Base-by-base conservation (phyloP, 2,329 filamentous ascomycete species). In the Periconia sp. region DNA sequence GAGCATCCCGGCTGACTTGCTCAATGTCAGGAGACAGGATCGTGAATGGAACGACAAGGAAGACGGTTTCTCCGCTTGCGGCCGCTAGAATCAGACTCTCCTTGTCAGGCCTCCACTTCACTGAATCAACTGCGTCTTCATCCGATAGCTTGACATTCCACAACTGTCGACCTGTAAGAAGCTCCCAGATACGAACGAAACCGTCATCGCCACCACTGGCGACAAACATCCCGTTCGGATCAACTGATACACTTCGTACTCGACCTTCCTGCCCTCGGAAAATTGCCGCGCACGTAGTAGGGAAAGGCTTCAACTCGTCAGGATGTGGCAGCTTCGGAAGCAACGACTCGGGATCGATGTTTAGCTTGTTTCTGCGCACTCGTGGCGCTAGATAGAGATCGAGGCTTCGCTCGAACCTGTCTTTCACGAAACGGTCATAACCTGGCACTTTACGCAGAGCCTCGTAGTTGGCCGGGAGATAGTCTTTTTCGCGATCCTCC, bases 121-220 rank as follows among this genome's bases (percentile, higher is more conserved):
- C 89, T 22, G 85, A 82, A 63, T 94, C 89, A 50, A 99, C 88
- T 6, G 91, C 82, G 28, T 95, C 84, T 13, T 83, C 87, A 35
- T 83, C 82, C 56, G 85, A 88, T 37, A 97, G 74, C 66, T 86
- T 89, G 38, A 85, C 86, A 56, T 83, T 87, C 90, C 91, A 96
- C 40, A 95, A 79, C 69, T 96, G 88, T 47, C 92, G 86, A 23
- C 91, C 92, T 7, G 90, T 94, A 40, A 87, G 69, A 42, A 96
- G 79, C 49, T 94, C 88, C 92, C 92, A 97, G 17, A 99, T 82
- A 42, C 92, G 84, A 17, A 96, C 87, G 15, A 87, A 94, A 22
- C 94, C 92, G 70, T 99, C 95, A 59, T 97, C 92, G 34, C 94
- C 94, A 61, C 92, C 94, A 56, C 87, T 95, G 2, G 94, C 94